Evolutionary conservation across 2,329 filamentous ascomycete species (phyloP).

Genomic region (Neocucurbitaria cava): DNA sequence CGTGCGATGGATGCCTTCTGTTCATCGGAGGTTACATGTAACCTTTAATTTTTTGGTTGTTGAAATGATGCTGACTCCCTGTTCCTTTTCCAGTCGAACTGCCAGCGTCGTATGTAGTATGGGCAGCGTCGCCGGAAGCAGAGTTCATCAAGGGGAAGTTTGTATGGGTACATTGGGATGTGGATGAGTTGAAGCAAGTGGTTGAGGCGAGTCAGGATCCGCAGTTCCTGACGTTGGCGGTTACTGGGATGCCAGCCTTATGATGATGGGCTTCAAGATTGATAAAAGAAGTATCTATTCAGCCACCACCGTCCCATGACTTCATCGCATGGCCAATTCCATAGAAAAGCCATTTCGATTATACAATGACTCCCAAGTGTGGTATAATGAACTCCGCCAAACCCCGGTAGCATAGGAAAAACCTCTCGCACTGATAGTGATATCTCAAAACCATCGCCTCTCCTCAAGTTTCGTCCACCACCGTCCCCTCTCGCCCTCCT

Average conservation of each 20-base stretch:
- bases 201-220: constrained; percentile 24
- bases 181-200: constrained; percentile 30
- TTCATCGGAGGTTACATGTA: too few species aligned
- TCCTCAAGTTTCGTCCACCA: constrained; percentile 52
- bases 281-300: neutral
- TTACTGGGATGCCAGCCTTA: neutral
- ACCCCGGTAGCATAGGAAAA: neutral
- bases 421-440: neutral
- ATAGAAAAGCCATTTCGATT: neutral
- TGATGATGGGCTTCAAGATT: neutral
- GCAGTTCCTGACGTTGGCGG: constrained; percentile 4
- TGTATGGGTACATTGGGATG: constrained; percentile 37
- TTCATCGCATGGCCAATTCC: neutral
- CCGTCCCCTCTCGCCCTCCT: constrained; percentile 52
- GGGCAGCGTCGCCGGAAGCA: constrained; percentile 32
- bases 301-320: too few species aligned
- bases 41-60: too few species aligned
- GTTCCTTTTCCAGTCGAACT: constrained; percentile 15
- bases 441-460: constrained; percentile 53
- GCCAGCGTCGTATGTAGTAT: constrained; percentile 39
- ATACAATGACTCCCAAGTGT: neutral
- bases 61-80: neutral
- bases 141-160: constrained; percentile 26
- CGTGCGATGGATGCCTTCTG: too few species aligned
- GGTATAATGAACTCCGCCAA: neutral